Base-by-base conservation (phyloP, 768 basidiomycete genomes). In the Lactifluus pinguis region DNA sequence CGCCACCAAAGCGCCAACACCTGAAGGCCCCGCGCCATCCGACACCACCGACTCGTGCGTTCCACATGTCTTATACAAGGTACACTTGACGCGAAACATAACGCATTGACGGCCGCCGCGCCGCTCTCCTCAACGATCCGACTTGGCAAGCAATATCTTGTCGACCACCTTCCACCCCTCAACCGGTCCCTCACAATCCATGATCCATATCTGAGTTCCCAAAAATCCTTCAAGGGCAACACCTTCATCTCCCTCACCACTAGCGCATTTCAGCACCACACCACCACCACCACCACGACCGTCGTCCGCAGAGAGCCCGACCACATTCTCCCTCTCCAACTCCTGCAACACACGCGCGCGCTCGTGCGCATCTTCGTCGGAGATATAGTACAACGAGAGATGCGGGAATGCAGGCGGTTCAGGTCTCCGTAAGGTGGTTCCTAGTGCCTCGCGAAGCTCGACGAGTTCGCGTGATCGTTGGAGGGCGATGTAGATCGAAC, bases 361-460 rank as follows among this genome's bases (percentile, higher is more conserved):
- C 70, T 85, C 80, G 7, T 73, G 75, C 4, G 78, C 77, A 63
- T 90, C 87, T n/a, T 77, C 76, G 60, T 90, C 83, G 30, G 75
- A 76, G 61, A 90, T 83, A 68, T 92, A 92, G 67, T 80, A 84
- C 60, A 92, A 66, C 39, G 89, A 91, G 63, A 89, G 63, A 69
- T 92, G 89, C 7, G 88, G 85, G 63, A 81, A 86, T 39, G 75
- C 71, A 0, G 86, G 85, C 1, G 86, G 83, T 3, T 67, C 67
- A 1, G 80, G 76, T 2, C 21, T 13, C 38, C 2, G 1, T 0
- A 5, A 69, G 69, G 25, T 77, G 59, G 67, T 66, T 57, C 80
- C 76, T 9, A 32, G 89, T 73, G 34, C 75, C 66, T 65, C 69
- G 64, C 85, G 85, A 36, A 91, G 70, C 19, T 67, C 68, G 29